Evolutionary conservation across 371 early-diverging fungal genomes (phyloP).

Genomic region (Apophysomyces variabilis): DNA sequence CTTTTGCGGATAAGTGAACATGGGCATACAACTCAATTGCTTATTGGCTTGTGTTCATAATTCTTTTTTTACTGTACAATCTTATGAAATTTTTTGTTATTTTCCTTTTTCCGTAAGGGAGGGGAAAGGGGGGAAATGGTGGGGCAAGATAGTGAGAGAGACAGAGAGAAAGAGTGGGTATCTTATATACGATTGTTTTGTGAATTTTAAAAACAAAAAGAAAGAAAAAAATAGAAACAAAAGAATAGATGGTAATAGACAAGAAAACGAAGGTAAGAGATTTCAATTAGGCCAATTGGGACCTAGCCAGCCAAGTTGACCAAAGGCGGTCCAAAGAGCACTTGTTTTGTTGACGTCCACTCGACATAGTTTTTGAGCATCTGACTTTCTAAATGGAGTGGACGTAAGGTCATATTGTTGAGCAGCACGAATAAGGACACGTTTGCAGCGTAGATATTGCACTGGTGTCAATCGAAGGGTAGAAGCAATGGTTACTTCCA

Average conservation of each 20-base stretch:
- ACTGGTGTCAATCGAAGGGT: slow-evolving; percentile 65
- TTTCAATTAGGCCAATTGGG: slow-evolving; percentile 25
- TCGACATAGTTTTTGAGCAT: slow-evolving; percentile 73
- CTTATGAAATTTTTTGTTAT: not conserved
- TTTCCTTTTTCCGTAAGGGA: slow-evolving; percentile 3
- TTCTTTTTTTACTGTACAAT: slow-evolving; percentile 11
- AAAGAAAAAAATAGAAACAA: too few species aligned
- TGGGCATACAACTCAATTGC: not conserved
- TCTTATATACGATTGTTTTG: not conserved
- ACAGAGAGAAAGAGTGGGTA: not conserved
- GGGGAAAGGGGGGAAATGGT: too few species aligned
- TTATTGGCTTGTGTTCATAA: slow-evolving; percentile 10
- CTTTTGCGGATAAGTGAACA: not conserved
- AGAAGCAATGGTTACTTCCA: slow-evolving; percentile 62
- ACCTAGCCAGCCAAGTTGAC: slow-evolving; percentile 58
- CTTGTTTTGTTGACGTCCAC: slow-evolving; percentile 80
- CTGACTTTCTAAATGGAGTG: slow-evolving; percentile 64
- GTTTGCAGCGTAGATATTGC: slow-evolving; percentile 66
- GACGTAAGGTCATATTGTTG: slow-evolving; percentile 35
- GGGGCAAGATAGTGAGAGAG: too few species aligned
- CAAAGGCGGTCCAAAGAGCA: slow-evolving; percentile 68
- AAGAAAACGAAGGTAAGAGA: not conserved
- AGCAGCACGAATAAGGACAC: slow-evolving; percentile 60
- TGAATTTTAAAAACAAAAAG: too few species aligned
- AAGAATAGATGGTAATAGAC: too few species aligned